Evolutionary conservation across 192 early-diverging fungal species (phyloP), one percentile per base, ranked within the genome.

Genomic region (Backusella westeae): DNA sequence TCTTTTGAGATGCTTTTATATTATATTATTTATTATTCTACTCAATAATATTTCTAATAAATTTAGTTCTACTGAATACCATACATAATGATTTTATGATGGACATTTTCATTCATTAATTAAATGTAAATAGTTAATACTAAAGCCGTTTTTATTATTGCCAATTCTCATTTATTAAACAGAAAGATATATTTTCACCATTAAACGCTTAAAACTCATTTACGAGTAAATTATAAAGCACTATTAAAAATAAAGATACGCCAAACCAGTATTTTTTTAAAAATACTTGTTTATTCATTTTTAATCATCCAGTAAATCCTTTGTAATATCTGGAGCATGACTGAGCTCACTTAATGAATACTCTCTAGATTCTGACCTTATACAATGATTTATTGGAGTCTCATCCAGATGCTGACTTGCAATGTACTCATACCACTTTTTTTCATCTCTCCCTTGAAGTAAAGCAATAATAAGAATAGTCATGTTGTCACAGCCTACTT

Each of bases 401-500:
- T 41, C 19, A 39, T 69, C 68, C 5, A 23, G 21, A n/a, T 69
- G 35, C 12, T 69, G 29, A n/a, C 17, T 19, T 26, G 17, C 34
- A 17, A 35, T 67, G 29, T 67, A 8, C 4, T 67, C 34, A 39
- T 88, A 84, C 97, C 97, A 98, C 78, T 94, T 89, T 17, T 92
- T 88, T 73, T 87, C 84, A 41, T 87, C 88, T 75, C 85, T 89
- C 44, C 93, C 94, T 59, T 93, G 87, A 73, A 98, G 86, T 42
- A 97, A 84, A 3, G 87, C 98, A 14, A 96, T 90, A 68, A 99
- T 94, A 34, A 97, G 84, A 17, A 98, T 93, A 0, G 98, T 98
- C 98, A 99, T 99, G 86, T 99, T 99, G 84, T 99, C 98, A 83
- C 97, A 99, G 26, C 98, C 98, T 67, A 99, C 90, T 26, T 95